These are phyloP conservation scores for Themeda triandra DNA, from an alignment of 176 grass and related monocot genomes.

Conservation along the genomic window DNA sequence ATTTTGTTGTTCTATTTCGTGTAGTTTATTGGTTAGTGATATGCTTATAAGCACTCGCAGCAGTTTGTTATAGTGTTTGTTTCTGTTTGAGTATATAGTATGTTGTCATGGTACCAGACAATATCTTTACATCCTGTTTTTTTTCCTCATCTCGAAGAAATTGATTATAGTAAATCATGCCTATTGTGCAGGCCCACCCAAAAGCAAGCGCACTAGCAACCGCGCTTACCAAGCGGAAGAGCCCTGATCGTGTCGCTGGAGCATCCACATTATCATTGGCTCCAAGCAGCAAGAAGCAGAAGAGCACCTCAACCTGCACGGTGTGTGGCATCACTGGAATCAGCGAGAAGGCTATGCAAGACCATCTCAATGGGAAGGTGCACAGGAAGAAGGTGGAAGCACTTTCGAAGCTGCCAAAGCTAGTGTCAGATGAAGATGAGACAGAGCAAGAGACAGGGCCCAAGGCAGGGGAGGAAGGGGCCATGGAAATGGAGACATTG, in stretches of 20 bases:
- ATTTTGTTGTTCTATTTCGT: too few relatives aligned
- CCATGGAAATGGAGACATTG: neutral
- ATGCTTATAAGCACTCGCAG: too few relatives aligned
- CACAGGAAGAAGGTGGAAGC: constrained; percentile 14
- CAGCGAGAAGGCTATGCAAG: neutral
- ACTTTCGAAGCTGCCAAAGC: too few relatives aligned
- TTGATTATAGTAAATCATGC: neutral
- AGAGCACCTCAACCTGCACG: neutral
- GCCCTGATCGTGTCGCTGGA: neutral
- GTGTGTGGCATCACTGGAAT: constrained; percentile 19
- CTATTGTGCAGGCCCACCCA: neutral
- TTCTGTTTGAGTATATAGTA: too few relatives aligned
- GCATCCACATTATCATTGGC: neutral
- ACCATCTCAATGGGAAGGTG: constrained; percentile 21
- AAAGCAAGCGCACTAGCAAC: neutral
- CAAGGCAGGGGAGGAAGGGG: neutral
- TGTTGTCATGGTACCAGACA: too few relatives aligned
- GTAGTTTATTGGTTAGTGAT: too few relatives aligned
- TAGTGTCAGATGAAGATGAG: neutral
- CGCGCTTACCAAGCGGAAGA: constrained; percentile 21
- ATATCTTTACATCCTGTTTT: too few relatives aligned
- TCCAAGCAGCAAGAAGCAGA: constrained; percentile 21
- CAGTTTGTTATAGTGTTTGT: too few relatives aligned
- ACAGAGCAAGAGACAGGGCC: neutral
- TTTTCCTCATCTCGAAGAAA: neutral